These are phyloP conservation scores for Penicillium diatomitis DNA, from an alignment of 495 filamentous ascomycete species.

Conservation along the genomic window DNA sequence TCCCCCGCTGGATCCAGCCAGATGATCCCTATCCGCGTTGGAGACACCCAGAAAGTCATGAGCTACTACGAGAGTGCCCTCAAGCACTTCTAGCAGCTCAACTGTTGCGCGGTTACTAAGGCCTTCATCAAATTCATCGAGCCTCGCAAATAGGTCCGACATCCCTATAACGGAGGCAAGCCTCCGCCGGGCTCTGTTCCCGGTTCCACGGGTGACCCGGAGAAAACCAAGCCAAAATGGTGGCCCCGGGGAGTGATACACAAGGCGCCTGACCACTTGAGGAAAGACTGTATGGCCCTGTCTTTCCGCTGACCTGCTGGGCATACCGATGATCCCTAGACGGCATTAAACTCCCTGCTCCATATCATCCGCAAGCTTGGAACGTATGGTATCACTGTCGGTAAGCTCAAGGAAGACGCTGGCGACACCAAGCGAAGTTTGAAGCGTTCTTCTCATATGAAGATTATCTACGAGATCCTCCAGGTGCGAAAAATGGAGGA, in stretches of 20 bases:
- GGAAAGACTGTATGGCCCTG: slow-evolving; percentile 55
- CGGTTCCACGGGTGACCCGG: slow-evolving; percentile 34
- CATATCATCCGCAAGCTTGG: slow-evolving; percentile 41
- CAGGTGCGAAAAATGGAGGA: slow-evolving; percentile 46
- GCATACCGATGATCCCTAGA: too few relatives aligned
- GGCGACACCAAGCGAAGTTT: slow-evolving; percentile 33
- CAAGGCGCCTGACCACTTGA: slow-evolving; percentile 78
- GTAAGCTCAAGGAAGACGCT: slow-evolving; percentile 34
- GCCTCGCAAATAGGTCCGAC: slow-evolving; percentile 67
- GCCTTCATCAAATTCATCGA: slow-evolving; percentile 74
- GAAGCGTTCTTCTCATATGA: slow-evolving; percentile 25
- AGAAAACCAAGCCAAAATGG: slow-evolving; percentile 63
- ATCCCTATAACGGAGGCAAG: slow-evolving; percentile 55
- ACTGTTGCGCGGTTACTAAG: slow-evolving; percentile 61
- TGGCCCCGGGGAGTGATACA: slow-evolving; percentile 64
- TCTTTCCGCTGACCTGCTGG: background rate
- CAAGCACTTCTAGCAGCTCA: slow-evolving; percentile 61
- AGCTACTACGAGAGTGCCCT: slow-evolving; percentile 42
- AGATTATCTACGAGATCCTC: slow-evolving; percentile 44
- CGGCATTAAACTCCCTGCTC: slow-evolving; percentile 31
- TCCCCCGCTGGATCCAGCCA: slow-evolving; percentile 18
- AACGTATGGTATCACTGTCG: slow-evolving; percentile 25
- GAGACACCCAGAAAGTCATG: slow-evolving; percentile 28
- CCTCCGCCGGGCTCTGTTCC: slow-evolving; percentile 26
- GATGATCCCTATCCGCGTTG: slow-evolving; percentile 30